These are phyloP conservation scores for Mucor saturninus DNA, from an alignment of 371 early-diverging fungal genomes.

Conservation along the genomic window DNA sequence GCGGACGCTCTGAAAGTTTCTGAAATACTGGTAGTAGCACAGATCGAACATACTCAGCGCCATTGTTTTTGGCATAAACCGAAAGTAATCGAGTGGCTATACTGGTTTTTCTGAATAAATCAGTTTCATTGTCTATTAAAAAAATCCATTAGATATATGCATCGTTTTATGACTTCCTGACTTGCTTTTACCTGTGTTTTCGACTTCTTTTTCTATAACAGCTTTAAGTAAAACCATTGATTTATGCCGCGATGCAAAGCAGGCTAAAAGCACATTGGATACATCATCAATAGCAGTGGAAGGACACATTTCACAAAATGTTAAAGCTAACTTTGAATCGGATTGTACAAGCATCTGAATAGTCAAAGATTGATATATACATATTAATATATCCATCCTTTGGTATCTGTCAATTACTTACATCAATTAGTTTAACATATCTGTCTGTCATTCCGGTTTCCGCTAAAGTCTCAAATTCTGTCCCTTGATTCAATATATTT, in stretches of 20 bases:
- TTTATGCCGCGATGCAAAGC: constrained; percentile 77
- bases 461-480: constrained; percentile 79
- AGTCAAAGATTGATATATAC: background rate
- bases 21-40: constrained; percentile 77
- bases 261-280: constrained; percentile 68
- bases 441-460: constrained; percentile 72
- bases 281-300: constrained; percentile 85
- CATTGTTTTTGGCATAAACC: constrained; percentile 75
- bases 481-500: constrained; percentile 81
- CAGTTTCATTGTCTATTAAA: constrained; percentile 69
- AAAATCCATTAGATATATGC: constrained; percentile 5
- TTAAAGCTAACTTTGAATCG: constrained; percentile 71
- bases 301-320: constrained; percentile 82
- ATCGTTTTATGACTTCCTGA: background rate
- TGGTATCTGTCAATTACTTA: constrained; percentile 24
- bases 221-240: constrained; percentile 73
- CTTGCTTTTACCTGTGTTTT: constrained; percentile 60
- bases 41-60: constrained; percentile 77
- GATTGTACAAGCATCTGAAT: constrained; percentile 57
- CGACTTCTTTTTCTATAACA: constrained; percentile 82
- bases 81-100: constrained; percentile 88
- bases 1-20: constrained; percentile 48
- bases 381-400: too few relatives aligned
- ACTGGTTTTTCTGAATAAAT: constrained; percentile 89
- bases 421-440: constrained; percentile 73